Evolutionary conservation across 108 stramenopile species (phyloP).

Genomic region (Pseudonitzschia delicatissima): DNA sequence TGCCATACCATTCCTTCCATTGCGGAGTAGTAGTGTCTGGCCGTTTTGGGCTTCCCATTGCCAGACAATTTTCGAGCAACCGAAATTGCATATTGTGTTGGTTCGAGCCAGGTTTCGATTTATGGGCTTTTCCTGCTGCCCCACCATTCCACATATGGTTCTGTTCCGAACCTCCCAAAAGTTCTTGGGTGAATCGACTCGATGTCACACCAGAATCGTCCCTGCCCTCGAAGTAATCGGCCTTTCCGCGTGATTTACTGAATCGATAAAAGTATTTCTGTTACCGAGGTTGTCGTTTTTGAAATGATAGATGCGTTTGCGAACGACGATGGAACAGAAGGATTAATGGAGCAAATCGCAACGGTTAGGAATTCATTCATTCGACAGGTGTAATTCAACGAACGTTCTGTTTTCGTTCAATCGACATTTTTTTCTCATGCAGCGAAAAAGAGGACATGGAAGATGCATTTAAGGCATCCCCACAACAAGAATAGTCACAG

Average conservation of each 20-base stretch:
- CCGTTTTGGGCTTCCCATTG: conserved; percentile 68
- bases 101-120: not conserved
- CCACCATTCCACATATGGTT: conserved; percentile 39
- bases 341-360: no score
- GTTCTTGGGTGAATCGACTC: conserved; percentile 59
- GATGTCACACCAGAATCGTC: conserved; percentile 87
- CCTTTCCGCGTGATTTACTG: conserved; percentile 76
- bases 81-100: conserved; percentile 26
- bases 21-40: conserved; percentile 52
- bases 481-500: no score
- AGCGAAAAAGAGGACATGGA: no score
- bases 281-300: not conserved
- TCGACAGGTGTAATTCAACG: no score
- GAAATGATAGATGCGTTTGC: conserved; percentile 9
- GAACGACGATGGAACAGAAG: conserved; percentile 10
- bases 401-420: no score
- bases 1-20: conserved; percentile 76
- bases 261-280: conserved; percentile 91
- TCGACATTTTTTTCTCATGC: no score
- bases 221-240: conserved; percentile 86
- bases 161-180: conserved; percentile 53
- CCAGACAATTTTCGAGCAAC: conserved; percentile 75
- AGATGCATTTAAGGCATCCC: no score
- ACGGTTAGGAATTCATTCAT: no score
- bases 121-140: conserved; percentile 13